These are phyloP conservation scores for Emiliania huxleyi DNA, from an alignment of 78 protist genomes.

Conservation along the genomic window DNA sequence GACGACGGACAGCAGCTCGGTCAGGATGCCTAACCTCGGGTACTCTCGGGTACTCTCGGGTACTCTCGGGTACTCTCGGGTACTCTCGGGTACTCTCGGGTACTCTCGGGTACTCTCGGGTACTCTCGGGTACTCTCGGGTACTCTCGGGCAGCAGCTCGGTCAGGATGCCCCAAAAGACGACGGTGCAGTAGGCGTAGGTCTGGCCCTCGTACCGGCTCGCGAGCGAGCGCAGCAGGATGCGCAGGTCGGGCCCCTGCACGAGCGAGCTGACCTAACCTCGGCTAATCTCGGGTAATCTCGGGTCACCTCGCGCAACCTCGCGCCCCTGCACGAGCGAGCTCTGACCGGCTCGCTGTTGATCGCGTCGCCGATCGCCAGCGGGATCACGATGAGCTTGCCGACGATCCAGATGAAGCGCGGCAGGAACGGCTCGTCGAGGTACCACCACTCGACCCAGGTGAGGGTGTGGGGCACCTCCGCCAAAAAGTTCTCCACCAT, in stretches of 20 bases:
- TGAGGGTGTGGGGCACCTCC: neutral
- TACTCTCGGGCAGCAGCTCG: too few species aligned
- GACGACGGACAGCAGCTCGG: neutral
- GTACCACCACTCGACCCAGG: neutral
- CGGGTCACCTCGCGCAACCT: too few species aligned
- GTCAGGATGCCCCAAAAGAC: neutral
- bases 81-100: too few species aligned
- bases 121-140: too few species aligned
- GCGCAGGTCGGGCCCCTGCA: neutral
- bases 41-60: too few species aligned
- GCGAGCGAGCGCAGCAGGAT: neutral
- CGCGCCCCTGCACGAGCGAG: neutral
- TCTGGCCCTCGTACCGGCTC: neutral
- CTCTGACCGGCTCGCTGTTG: neutral
- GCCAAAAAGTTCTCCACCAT: neutral
- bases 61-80: too few species aligned
- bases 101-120: too few species aligned
- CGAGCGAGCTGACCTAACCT: neutral
- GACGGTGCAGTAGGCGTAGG: neutral
- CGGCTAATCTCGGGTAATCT: too few species aligned
- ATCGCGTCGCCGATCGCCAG: neutral
- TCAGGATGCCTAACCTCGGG: too few species aligned
- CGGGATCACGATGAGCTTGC: neutral
- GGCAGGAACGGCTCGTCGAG: neutral
- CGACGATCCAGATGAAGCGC: neutral